Evolutionary conservation across 768 basidiomycete genomes (phyloP).

Genomic region (Krasilnikovozyma curviuscula): DNA sequence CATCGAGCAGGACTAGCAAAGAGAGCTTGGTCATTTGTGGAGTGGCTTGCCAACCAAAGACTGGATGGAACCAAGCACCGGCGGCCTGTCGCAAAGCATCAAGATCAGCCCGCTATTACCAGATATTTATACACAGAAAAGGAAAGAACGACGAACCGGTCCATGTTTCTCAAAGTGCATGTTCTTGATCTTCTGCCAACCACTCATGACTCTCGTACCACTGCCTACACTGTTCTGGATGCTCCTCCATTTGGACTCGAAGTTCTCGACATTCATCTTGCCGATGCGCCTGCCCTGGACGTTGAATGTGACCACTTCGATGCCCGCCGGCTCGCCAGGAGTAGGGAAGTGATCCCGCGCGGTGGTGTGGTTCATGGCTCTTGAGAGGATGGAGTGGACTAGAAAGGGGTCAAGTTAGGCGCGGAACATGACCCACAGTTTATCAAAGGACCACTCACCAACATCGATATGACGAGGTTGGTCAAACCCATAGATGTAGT

Average conservation of each 20-base stretch:
- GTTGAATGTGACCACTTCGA: no score
- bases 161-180: conserved; percentile 15
- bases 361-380: conserved; percentile 10
- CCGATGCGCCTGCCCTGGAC: no score
- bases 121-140: no score
- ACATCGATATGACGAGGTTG: no score
- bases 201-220: conserved; percentile 16
- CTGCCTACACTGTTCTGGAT: conserved; percentile 11
- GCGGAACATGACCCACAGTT: conserved; percentile 8
- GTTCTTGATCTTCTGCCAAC: conserved; percentile 16
- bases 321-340: conserved; percentile 7
- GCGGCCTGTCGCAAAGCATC: no score
- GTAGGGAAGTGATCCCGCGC: conserved; percentile 8
- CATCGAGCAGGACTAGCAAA: conserved; percentile 14
- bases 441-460: no score
- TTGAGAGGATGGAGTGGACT: conserved; percentile 13
- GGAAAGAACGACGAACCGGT: conserved; percentile 10
- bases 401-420: conserved; percentile 12
- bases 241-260: conserved; percentile 11
- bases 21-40: conserved; percentile 14
- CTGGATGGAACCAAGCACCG: no score
- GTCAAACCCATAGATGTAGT: no score
- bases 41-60: conserved; percentile 16
- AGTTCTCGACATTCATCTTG: no score
- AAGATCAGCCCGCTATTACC: no score